phyloP scores from a whole-genome alignment of 192 early-diverging fungal species.

The Oehlia diaphana region DNA sequence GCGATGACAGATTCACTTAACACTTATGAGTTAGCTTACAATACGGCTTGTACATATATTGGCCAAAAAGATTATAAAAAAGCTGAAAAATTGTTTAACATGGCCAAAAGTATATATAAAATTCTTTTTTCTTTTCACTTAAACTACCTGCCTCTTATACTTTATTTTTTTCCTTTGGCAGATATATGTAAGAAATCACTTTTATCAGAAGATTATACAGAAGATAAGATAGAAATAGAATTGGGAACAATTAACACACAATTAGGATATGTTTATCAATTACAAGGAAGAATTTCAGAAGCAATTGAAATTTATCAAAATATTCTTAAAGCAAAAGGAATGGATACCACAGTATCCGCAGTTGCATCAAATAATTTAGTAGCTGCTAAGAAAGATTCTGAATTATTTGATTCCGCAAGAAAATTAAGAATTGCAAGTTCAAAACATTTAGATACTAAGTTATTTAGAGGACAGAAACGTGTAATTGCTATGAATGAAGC shows the following conservation, averaged over 20 bases:
- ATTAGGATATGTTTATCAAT: constrained; percentile 67
- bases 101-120: constrained; percentile 52
- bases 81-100: constrained; percentile 54
- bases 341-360: constrained; percentile 56
- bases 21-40: constrained; percentile 69
- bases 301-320: constrained; percentile 61
- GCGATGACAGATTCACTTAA: constrained; percentile 34
- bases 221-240: constrained; percentile 69
- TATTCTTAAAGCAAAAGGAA: constrained; percentile 52
- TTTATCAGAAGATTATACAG: constrained; percentile 49
- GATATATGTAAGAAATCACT: constrained; percentile 51
- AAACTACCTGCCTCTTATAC: background rate
- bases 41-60: constrained; percentile 60
- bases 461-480: constrained; percentile 57
- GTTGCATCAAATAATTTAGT: constrained; percentile 73
- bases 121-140: background rate
- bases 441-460: constrained; percentile 59
- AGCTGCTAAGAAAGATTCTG: constrained; percentile 53
- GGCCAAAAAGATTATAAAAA: constrained; percentile 52
- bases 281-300: constrained; percentile 50
- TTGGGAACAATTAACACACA: constrained; percentile 61
- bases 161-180: constrained; percentile 24
- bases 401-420: constrained; percentile 58
- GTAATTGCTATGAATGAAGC: constrained; percentile 65
- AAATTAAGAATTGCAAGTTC: constrained; percentile 55